These are phyloP conservation scores for Botryotinia calthae DNA, from an alignment of 2,329 filamentous ascomycete genomes.

Conservation along the genomic window DNA sequence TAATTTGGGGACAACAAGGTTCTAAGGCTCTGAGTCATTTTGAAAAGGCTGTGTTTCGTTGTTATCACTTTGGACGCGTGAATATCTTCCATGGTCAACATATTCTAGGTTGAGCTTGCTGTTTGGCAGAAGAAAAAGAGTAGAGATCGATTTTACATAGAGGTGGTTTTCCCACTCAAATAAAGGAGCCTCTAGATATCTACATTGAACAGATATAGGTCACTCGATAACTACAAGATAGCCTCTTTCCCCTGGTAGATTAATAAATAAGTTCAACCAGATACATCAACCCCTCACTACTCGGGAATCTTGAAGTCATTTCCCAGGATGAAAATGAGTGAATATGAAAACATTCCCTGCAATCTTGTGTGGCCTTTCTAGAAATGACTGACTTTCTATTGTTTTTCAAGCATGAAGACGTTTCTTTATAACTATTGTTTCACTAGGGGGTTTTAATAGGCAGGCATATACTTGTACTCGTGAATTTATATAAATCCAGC, in stretches of 20 bases:
- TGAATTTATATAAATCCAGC: not conserved
- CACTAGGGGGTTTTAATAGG: fast-evolving
- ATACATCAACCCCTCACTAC: not conserved
- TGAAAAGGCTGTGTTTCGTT: not conserved
- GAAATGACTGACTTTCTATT: not conserved
- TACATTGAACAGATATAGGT: not conserved
- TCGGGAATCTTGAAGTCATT: not conserved
- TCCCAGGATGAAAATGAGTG: not conserved
- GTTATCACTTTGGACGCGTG: not conserved
- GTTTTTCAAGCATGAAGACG: no score
- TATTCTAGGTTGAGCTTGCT: not conserved
- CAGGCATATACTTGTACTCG: no score
- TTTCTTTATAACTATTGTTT: no score
- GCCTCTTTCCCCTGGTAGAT: not conserved
- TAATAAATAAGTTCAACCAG: not conserved
- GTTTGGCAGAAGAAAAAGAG: not conserved
- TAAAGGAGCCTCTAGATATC: not conserved
- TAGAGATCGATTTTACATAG: not conserved
- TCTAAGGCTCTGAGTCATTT: not conserved
- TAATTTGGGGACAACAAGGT: not conserved
- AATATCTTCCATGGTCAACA: not conserved
- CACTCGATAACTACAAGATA: not conserved
- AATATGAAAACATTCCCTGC: not conserved
- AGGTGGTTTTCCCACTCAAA: not conserved
- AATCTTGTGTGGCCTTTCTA: not conserved